phyloP scores from a whole-genome alignment of 441 rosid genomes.

The Erodium texanum region DNA sequence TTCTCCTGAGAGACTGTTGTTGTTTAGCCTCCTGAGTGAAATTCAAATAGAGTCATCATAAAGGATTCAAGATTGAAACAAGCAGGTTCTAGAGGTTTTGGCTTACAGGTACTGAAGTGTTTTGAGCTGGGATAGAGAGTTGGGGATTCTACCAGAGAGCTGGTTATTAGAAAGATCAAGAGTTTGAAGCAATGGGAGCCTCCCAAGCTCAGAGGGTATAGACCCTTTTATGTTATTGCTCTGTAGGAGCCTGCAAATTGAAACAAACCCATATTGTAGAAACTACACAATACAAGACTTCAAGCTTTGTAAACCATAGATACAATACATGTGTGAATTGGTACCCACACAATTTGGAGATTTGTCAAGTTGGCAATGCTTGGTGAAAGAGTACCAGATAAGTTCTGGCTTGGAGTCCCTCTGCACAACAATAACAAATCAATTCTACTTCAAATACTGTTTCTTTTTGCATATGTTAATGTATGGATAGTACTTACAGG shows the following conservation, averaged over 20 bases:
- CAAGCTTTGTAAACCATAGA: background rate
- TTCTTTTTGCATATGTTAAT: background rate
- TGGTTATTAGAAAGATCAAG: constrained; percentile 81
- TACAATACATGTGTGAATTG: background rate
- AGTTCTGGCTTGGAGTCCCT: constrained; percentile 88
- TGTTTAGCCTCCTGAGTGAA: constrained; percentile 69
- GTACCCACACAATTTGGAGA: constrained; percentile 78
- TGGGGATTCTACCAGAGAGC: constrained; percentile 58
- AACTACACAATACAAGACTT: background rate
- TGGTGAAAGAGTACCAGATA: constrained; percentile 89
- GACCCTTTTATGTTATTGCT: constrained; percentile 82
- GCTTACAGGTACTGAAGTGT: constrained; percentile 77
- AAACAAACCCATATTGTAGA: background rate
- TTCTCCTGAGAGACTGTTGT: constrained; percentile 73
- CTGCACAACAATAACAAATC: constrained; percentile 29
- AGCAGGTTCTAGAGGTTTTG: background rate
- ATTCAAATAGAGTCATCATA: constrained; percentile 6
- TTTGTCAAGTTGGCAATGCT: constrained; percentile 89
- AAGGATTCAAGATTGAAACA: background rate
- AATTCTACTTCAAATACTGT: constrained; percentile 6
- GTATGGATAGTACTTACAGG: constrained; percentile 51
- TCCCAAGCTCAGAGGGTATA: constrained; percentile 62
- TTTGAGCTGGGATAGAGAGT: constrained; percentile 44
- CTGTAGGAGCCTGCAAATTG: constrained; percentile 62
- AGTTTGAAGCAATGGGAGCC: constrained; percentile 66